Percentiles rank a stretch among this genome's conserved stretches.
phyloP scores from a whole-genome alignment of 1,139 yeast genomes.

The Magnusiomyces suaveolens region DNA sequence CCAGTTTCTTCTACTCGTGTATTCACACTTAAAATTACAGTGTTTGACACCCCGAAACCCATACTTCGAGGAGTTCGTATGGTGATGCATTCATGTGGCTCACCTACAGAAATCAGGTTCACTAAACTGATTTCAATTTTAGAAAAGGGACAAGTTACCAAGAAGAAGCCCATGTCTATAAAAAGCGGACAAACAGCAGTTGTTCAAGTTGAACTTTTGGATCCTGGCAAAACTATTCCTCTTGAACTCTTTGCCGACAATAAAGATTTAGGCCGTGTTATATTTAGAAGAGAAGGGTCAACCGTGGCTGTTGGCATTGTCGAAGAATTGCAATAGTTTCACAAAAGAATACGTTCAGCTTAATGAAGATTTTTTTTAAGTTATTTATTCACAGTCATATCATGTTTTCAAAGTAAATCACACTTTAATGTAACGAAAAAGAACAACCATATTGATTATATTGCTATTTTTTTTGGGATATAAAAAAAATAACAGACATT shows the following conservation, averaged over 20 bases:
- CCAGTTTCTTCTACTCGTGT: conserved; percentile 32
- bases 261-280: conserved; percentile 66
- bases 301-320: conserved; percentile 83
- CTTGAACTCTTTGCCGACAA: conserved; percentile 50
- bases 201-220: conserved; percentile 54
- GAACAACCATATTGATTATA: too few species aligned
- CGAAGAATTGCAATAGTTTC: conserved; percentile 16
- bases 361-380: too few species aligned
- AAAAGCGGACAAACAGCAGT: conserved; percentile 63
- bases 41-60: conserved; percentile 68
- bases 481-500: too few species aligned
- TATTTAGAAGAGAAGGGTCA: conserved; percentile 73
- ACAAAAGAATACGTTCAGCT: too few species aligned
- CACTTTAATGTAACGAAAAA: too few species aligned
- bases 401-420: too few species aligned
- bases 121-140: conserved; percentile 45
- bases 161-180: conserved; percentile 57
- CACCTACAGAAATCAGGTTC: conserved; percentile 66
- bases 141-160: conserved; percentile 31
- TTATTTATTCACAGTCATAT: too few species aligned
- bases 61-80: conserved; percentile 75
- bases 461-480: too few species aligned
- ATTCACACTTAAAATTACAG: conserved; percentile 48
- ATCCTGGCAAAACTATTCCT: conserved; percentile 39
- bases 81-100: conserved; percentile 71